Base-by-base conservation (phyloP, 768 basidiomycete genomes). In the Candolleomyces aberdarensis region DNA sequence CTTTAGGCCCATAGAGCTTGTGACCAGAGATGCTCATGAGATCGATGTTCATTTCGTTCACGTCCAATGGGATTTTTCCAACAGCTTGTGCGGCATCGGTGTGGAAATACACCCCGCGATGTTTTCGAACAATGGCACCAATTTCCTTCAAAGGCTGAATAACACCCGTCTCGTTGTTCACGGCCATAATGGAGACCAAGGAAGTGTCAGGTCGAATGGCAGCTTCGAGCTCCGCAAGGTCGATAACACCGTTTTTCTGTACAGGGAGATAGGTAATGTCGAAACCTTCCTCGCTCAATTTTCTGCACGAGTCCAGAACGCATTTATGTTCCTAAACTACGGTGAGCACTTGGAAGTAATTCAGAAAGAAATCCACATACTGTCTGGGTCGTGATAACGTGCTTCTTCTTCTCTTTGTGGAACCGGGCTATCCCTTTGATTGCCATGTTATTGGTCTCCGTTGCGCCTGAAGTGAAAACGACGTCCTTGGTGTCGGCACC, bases 121-220 rank as follows among this genome's bases (percentile, higher is more conserved):
- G 88, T 74, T 92, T 91, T 70, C 89, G 88, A 36, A 91, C 71
- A 40, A 96, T 82, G 2, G 85, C 84, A 32, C 96, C 96, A 59
- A 99, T 99, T 72, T 98, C 94, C 71, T 92, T 90, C 64, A 98
- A 81, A 2, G 97, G 97, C 70, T 98, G 97, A 58, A 99, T 97
- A 64, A 98, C 96, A 22, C 97, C 97, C 4, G 95, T 98, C 77
- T 99, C 97, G 75, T 99, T 99, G 79, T 99, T 99, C 61, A 99
- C 97, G 17, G 92, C 85, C 97, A 99, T 99, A 71, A 99, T 88
- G 13, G 95, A 96, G 49, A 99, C 87, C n/a, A 98, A 78, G 1
- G 91, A 92, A 13, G 94, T 95, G 62, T 95, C 94, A 9, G 95
- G 94, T 36, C 94, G 87, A 60, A 99, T 94, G 41, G 95, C 90